phyloP scores from a whole-genome alignment of 176 grass and related monocot species.

The Themeda triandra region DNA sequence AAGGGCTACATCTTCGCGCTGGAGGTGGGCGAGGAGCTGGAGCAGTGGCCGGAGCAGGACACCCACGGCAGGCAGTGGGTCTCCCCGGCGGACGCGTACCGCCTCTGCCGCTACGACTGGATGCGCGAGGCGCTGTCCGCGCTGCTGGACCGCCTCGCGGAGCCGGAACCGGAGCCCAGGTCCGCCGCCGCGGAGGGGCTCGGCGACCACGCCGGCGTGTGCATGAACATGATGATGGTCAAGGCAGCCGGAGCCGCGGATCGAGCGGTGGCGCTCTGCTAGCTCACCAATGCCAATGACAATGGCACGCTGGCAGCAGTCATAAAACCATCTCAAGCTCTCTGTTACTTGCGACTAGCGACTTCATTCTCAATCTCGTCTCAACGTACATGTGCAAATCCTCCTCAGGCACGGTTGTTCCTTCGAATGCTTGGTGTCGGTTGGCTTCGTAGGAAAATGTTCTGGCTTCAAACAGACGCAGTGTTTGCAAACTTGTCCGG shows the following conservation, averaged over 20 bases:
- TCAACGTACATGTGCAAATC: too few species aligned
- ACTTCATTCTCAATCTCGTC: too few species aligned
- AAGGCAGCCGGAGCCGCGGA: slow-evolving; percentile 29
- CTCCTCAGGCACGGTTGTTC: neutral
- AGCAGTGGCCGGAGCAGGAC: slow-evolving; percentile 71
- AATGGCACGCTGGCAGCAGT: neutral
- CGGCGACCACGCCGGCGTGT: slow-evolving; percentile 25
- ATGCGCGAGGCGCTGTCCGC: slow-evolving; percentile 84
- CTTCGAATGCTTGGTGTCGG: too few species aligned
- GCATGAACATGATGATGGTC: slow-evolving; percentile 40
- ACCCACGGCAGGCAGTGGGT: slow-evolving; percentile 69
- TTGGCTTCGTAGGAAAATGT: too few species aligned
- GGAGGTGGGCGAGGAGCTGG: slow-evolving; percentile 75
- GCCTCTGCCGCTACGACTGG: slow-evolving; percentile 84
- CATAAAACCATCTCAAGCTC: neutral
- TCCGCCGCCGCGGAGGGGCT: neutral
- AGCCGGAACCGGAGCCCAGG: too few species aligned
- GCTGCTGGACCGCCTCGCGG: slow-evolving; percentile 32
- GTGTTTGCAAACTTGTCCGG: neutral
- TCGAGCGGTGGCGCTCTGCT: slow-evolving; percentile 61
- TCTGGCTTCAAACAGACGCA: too few species aligned
- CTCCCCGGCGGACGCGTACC: slow-evolving; percentile 48
- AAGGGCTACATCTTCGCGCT: slow-evolving; percentile 88
- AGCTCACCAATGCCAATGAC: neutral
- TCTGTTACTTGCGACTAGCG: neutral